Percentiles rank a stretch among this genome's conserved stretches.
Conservation (phyloP, 176 grass and related monocot species). For the Oryza brachyantha region DNA sequence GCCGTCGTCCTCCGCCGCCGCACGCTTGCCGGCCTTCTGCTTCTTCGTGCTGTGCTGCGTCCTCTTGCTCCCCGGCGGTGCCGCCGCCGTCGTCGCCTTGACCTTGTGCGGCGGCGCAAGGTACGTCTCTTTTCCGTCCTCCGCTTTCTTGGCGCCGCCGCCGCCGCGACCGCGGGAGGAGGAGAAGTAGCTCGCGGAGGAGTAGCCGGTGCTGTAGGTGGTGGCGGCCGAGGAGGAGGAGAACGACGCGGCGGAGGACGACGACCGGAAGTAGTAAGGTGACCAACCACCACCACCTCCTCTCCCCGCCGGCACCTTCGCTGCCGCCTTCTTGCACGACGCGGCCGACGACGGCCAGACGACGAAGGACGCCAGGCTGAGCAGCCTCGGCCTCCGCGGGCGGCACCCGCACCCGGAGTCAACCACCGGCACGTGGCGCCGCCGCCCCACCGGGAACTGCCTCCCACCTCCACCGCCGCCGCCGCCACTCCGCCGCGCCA, state of each 20-base stretch:
- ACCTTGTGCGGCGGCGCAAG: neutral
- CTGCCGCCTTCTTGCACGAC: neutral
- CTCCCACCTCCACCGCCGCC: neutral
- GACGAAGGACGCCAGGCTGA: slow-evolving; percentile 43
- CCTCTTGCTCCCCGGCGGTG: neutral
- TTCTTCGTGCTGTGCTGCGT: neutral
- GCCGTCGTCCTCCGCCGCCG: neutral
- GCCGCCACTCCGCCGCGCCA: neutral
- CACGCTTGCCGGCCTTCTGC: neutral
- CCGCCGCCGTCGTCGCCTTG: neutral
- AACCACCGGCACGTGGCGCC: slow-evolving; percentile 43
- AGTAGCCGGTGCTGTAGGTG: slow-evolving; percentile 21
- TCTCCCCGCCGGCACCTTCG: neutral
- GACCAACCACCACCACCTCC: neutral
- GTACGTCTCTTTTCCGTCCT: neutral
- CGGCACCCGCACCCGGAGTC: slow-evolving; percentile 55
- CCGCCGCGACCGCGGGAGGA: neutral
- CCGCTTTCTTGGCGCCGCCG: neutral
- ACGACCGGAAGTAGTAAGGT: neutral
- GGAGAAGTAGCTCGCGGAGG: slow-evolving; percentile 14
- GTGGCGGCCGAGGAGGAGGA: slow-evolving; percentile 30
- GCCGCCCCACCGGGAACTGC: slow-evolving; percentile 43
- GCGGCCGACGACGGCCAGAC: slow-evolving; percentile 22
- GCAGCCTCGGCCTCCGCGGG: slow-evolving; percentile 32
- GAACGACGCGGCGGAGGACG: slow-evolving; percentile 37